Percentiles rank a stretch among this genome's conserved stretches.
phyloP scores from a whole-genome alignment of 495 filamentous ascomycete genomes.

The Xeromyces bisporus region DNA sequence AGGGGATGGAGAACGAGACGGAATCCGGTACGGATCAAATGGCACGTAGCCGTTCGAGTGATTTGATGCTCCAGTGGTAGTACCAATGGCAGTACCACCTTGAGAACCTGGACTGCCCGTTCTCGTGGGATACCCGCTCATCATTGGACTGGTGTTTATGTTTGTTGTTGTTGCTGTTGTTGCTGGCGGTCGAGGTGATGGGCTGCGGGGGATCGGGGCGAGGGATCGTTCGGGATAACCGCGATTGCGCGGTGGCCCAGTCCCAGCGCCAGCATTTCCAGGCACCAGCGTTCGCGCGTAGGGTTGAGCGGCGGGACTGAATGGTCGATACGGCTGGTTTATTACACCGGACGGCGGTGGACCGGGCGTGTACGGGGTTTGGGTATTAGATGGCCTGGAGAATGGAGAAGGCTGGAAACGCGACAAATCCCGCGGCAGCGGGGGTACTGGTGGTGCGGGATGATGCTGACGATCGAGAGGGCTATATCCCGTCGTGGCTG shows the following conservation, averaged over 20 bases:
- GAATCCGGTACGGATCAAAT: neutral
- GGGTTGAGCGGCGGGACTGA: constrained; percentile 5
- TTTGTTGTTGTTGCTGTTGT: too few species aligned
- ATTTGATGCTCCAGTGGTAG: too few species aligned
- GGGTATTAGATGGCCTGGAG: constrained; percentile 3
- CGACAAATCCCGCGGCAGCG: constrained; percentile 6
- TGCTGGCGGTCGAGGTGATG: neutral
- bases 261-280: too few species aligned
- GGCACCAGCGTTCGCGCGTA: constrained; percentile 8
- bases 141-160: too few species aligned
- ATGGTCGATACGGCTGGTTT: constrained; percentile 5
- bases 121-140: neutral
- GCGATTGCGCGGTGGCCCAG: neutral
- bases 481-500: constrained; percentile 42
- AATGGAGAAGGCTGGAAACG: constrained; percentile 12
- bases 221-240: neutral
- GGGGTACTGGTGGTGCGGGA: constrained; percentile 12
- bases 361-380: constrained; percentile 2
- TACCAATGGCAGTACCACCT: neutral
- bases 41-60: neutral
- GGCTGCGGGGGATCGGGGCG: neutral
- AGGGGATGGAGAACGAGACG: too few species aligned
- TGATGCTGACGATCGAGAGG: constrained; percentile 19
- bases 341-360: constrained; percentile 2
- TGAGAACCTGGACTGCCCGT: neutral